Base-by-base conservation (phyloP, 2,329 filamentous ascomycete species). In the Alternaria infectoria region DNA sequence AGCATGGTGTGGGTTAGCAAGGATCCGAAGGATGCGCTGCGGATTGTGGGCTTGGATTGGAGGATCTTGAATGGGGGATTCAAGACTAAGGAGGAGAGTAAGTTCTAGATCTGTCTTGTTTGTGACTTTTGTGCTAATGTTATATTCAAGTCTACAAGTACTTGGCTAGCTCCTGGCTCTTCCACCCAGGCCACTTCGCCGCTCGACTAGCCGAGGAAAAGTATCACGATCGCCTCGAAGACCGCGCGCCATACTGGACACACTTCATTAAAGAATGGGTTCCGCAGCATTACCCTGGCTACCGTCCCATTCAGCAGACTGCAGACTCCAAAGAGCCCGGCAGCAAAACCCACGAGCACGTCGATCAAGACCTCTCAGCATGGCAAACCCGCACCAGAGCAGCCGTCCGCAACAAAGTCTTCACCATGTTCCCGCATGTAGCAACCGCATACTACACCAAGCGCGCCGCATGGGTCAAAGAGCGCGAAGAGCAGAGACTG, bases 221-320 rank as follows among this genome's bases (percentile, higher is more conserved):
- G 15, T 75, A 70, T 46, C 30, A 57, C 10, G 52, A 62, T 0
- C 67, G 66, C 3, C 57, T 74, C 2, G 59, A 65, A 17, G 67
- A 72, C 11, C 66, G 67, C 11, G 64, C 68, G 3, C 51, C 61
- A 0, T 58, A 70, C n/a, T 72, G 71, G 66, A 58, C 65, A 2
- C n/a, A 64, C 25, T 75, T 75, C 40, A 44, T 75, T 52, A 69
- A 54, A 19, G 57, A 69, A 23, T 75, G 74, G 74, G 61, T 74
- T 3, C 71, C 70, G 10, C 23, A 65, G 19, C 54, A 62, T 12
- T 74, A 67, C 45, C 69, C 67, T 1, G 64, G 36, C 15, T 69
- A 72, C 54, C 23, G 47, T 12, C 49, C 46, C 15, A 11, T 11
- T 6, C 17, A 21, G 17, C 26, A 3, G 2, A 21, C 7, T 21